These are phyloP conservation scores for Pseudocercospora fijiensis DNA, from an alignment of 2,329 filamentous ascomycete species.

Conservation along the genomic window DNA sequence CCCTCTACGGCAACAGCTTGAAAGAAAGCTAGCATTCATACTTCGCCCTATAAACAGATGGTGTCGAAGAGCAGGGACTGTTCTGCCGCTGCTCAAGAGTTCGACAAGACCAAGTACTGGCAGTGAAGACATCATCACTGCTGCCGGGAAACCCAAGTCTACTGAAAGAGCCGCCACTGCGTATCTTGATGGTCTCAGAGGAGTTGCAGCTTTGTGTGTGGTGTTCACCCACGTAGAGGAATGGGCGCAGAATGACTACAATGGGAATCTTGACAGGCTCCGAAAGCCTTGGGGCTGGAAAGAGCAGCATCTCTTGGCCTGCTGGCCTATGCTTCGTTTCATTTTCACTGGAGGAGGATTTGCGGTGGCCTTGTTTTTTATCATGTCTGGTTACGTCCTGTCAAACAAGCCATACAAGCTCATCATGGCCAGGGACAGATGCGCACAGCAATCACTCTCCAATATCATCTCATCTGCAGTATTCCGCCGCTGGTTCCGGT, in stretches of 20 bases:
- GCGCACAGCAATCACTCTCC: constrained; percentile 30
- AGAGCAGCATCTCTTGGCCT: constrained; percentile 50
- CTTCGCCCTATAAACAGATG: neutral
- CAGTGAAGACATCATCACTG: neutral
- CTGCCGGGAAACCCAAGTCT: neutral
- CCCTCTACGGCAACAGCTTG: neutral
- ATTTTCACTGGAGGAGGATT: constrained; percentile 64
- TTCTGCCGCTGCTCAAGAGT: neutral
- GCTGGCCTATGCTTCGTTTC: constrained; percentile 58
- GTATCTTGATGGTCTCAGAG: constrained; percentile 64
- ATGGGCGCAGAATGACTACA: constrained; percentile 51
- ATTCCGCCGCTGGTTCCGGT: constrained; percentile 53
- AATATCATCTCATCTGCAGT: constrained; percentile 50
- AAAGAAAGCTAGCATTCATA: neutral
- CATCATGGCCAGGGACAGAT: constrained; percentile 33
- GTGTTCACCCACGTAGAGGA: constrained; percentile 61
- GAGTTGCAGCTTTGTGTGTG: constrained; percentile 65
- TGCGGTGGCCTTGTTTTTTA: constrained; percentile 56
- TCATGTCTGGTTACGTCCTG: constrained; percentile 55
- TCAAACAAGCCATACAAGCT: constrained; percentile 47
- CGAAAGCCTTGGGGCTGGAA: constrained; percentile 44
- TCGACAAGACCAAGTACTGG: no score
- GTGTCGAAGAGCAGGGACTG: neutral
- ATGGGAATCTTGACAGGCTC: constrained; percentile 14
- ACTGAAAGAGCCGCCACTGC: constrained; percentile 44